These are phyloP conservation scores for Rhododendron henanense DNA, from an alignment of 148 eudicot genomes.

Conservation along the genomic window DNA sequence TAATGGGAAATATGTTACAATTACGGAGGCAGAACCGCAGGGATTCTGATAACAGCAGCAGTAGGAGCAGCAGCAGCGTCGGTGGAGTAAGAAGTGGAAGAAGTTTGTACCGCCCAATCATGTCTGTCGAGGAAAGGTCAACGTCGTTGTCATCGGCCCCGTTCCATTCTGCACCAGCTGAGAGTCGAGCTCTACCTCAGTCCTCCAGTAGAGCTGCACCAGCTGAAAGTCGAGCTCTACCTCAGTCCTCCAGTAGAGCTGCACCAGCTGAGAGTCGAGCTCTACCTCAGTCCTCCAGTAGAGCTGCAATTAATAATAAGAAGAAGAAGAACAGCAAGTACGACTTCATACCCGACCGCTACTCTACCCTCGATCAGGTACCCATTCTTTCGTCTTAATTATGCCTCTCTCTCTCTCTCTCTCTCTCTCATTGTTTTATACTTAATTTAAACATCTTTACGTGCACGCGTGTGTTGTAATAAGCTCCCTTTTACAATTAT, in stretches of 20 bases:
- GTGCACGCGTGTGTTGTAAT: not conserved
- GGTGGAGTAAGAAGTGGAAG: not conserved
- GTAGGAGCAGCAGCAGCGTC: not conserved
- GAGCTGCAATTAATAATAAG: not conserved
- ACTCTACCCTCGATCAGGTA: slow-evolving; percentile 10
- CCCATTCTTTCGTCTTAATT: not conserved
- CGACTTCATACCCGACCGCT: slow-evolving; percentile 3
- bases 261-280: not conserved
- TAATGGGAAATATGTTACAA: not conserved
- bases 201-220: not conserved
- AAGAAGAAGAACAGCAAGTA: not conserved
- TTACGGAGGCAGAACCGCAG: not conserved
- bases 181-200: not conserved
- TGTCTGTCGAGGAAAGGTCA: not conserved
- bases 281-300: not conserved
- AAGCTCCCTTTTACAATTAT: not conserved
- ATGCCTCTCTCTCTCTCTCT: not conserved
- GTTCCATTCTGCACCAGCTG: not conserved
- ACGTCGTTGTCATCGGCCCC: not conserved
- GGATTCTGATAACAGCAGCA: not conserved
- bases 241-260: not conserved
- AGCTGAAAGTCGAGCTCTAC: not conserved
- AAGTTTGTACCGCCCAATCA: not conserved
- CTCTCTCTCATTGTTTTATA: not conserved
- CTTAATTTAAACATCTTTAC: not conserved